Evolutionary conservation across 805 yeast species (phyloP), one percentile per base, ranked within the genome.

Genomic region (Wickerhamomyces chambardii): DNA sequence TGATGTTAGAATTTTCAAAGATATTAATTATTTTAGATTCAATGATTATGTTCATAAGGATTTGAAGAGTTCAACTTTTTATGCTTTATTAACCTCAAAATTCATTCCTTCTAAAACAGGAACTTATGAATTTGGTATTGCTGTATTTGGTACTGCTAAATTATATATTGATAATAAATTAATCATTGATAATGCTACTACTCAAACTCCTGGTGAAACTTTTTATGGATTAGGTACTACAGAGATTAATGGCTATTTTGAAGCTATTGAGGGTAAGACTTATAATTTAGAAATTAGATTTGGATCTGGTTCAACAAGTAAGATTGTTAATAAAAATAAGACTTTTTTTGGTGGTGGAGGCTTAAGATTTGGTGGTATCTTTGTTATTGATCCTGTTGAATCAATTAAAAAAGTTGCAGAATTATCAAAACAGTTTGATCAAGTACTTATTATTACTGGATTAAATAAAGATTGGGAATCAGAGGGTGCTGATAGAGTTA

Each of bases 391-490:
- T 31, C 47, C 46, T 19, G 55, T 51, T 18, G 50, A 40, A 12
- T 58, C 53, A 22, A 52, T 66, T 26, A 26, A 34, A 4, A 44
- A 50, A 24, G 78, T 80, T 5, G 69, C 61, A 5, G 61, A 54
- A 7, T 38, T 63, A 31, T 80, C 82, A 15, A 55, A 58, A 39
- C 19, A 41, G 1, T 70, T 54, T 17, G 82, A 76, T 42, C 73
- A 72, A 48, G 79, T 73, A 16, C 51, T 75, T 15, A 45, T 76
- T 31, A 52, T 63, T 36, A 57, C 70, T 35, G 83, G 84, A 25
- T 58, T 73, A 38, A 64, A 69, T 41, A 55, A 56, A 21, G 79
- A 73, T 29, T 74, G 73, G 68, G 83, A 77, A 50, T 56, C 72
- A 18, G 83, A 77, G 51, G 79, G 82, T 28, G 66, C 59, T 42